These are phyloP conservation scores for Tilletia horrida DNA, from an alignment of 1,284 basidiomycete genomes.

Conservation along the genomic window DNA sequence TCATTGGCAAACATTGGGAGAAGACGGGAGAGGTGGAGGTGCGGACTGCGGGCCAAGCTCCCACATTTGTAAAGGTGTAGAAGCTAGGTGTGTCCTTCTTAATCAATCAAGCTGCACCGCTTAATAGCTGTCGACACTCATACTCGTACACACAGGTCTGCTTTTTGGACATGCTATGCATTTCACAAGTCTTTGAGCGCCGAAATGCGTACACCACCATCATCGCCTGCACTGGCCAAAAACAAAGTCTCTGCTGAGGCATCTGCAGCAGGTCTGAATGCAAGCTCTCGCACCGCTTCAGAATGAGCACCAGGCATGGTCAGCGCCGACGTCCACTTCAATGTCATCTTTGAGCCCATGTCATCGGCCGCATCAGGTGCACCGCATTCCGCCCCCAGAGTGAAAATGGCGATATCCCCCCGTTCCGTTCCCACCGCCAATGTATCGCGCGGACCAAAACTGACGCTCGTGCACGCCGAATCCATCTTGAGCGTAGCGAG, in stretches of 20 bases:
- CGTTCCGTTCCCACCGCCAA: background rate
- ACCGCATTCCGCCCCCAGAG: background rate
- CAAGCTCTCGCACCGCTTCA: constrained; percentile 4
- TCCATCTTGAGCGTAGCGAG: constrained; percentile 16
- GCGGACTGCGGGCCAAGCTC: background rate
- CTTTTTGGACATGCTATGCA: too few species aligned
- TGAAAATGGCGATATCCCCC: background rate
- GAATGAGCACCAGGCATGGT: background rate
- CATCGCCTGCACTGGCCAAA: background rate
- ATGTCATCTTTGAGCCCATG: too few species aligned
- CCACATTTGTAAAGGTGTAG: background rate
- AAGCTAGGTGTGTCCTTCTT: too few species aligned
- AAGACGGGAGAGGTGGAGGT: constrained; percentile 38
- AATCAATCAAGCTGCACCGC: too few species aligned
- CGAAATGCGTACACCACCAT: constrained; percentile 6
- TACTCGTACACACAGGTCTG: too few species aligned
- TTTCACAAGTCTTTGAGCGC: background rate
- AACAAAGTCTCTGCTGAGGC: background rate
- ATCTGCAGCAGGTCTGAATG: background rate
- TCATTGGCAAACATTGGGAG: constrained; percentile 47
- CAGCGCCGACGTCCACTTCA: background rate
- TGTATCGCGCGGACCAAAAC: background rate
- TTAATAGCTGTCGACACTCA: too few species aligned
- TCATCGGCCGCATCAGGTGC: background rate
- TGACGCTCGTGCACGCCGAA: constrained; percentile 9